A percentile compares a stretch with the other conserved stretches of the same genome.
These are phyloP conservation scores for Brassica rapa DNA, from an alignment of 345 rosid genomes.

Conservation along the genomic window DNA sequence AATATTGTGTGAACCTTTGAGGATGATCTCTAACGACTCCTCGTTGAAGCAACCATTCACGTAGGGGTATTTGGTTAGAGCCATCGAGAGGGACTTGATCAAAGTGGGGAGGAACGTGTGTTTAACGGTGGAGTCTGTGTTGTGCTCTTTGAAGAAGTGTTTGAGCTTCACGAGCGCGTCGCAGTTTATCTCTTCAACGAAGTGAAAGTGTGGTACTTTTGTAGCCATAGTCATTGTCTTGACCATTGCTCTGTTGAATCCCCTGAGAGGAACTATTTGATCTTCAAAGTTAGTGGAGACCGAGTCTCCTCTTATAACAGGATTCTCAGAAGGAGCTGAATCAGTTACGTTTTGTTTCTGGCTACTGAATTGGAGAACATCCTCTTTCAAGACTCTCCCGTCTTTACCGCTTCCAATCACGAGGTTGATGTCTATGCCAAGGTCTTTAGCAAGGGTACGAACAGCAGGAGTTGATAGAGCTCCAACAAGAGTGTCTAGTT, in stretches of 20 bases:
- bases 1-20: slow-evolving; percentile 90
- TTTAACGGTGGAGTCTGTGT: slow-evolving; percentile 63
- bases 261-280: slow-evolving; percentile 71
- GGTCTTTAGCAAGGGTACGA: slow-evolving; percentile 73
- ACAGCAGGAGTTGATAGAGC: slow-evolving; percentile 77
- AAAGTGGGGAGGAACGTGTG: slow-evolving; percentile 84
- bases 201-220: slow-evolving; percentile 92
- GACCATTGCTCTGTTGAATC: slow-evolving; percentile 86
- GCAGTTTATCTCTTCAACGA: slow-evolving; percentile 86
- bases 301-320: slow-evolving; percentile 33
- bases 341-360: slow-evolving; percentile 51
- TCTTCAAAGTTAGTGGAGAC: slow-evolving; percentile 49
- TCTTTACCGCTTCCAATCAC: slow-evolving; percentile 71
- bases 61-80: slow-evolving; percentile 71
- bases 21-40: slow-evolving; percentile 65
- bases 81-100: slow-evolving; percentile 86
- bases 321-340: slow-evolving; percentile 35
- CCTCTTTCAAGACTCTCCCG: slow-evolving; percentile 83
- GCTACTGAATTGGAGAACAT: slow-evolving; percentile 55
- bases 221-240: slow-evolving; percentile 93
- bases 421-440: slow-evolving; percentile 61
- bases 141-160: slow-evolving; percentile 64
- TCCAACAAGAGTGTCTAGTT: slow-evolving; percentile 44
- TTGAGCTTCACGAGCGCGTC: slow-evolving; percentile 78
- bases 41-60: slow-evolving; percentile 90